Percentiles rank a stretch among this genome's conserved stretches.
phyloP scores from a whole-genome alignment of 345 rosid genomes.

The Cardamine occulta region DNA sequence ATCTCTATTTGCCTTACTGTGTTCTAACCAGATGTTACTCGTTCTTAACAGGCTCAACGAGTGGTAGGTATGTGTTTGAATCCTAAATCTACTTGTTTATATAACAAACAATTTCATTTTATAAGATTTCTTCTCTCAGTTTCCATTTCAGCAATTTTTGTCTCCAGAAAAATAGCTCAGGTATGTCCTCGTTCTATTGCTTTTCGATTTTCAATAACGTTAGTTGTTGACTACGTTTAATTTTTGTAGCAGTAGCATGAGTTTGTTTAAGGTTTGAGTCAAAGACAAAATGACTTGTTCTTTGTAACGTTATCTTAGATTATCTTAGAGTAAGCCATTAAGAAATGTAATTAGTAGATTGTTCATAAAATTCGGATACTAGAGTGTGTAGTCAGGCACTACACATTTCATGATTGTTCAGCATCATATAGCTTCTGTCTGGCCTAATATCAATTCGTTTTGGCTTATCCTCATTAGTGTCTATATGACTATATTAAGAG shows the following conservation, averaged over 20 bases:
- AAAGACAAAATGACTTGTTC: neutral
- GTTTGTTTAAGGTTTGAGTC: neutral
- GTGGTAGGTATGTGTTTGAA: neutral
- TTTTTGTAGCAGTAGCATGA: neutral
- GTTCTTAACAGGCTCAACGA: neutral
- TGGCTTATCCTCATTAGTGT: neutral
- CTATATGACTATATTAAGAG: neutral
- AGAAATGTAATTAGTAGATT: too few species aligned
- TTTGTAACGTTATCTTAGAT: neutral
- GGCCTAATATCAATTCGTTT: neutral
- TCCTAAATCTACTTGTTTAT: neutral
- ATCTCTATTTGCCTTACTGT: neutral
- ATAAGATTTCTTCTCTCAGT: neutral
- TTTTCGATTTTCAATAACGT: neutral
- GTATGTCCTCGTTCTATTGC: neutral
- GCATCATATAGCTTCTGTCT: neutral
- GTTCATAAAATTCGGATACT: neutral
- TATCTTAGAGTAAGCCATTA: neutral
- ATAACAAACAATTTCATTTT: neutral
- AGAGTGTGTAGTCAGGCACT: neutral
- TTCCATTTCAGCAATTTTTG: neutral
- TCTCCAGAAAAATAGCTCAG: neutral
- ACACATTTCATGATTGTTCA: neutral
- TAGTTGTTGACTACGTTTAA: neutral
- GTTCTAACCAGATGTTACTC: neutral